Conservation (phyloP, 345 rosid species). For the Kernera saxatilis region DNA sequence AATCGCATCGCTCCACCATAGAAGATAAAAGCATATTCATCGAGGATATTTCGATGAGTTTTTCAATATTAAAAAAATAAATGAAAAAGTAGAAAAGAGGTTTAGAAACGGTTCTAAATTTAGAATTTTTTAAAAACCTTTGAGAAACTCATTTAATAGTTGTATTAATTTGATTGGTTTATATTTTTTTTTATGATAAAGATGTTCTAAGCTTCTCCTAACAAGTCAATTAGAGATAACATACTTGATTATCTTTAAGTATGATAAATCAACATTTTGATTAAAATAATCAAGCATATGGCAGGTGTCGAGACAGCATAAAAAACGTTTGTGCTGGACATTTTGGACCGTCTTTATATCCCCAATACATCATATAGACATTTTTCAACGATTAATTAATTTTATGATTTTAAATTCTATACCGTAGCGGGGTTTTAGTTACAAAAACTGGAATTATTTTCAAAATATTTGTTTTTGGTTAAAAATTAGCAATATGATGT, state of each 20-base stretch:
- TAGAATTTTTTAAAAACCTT: too few relatives aligned
- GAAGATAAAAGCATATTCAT: too few relatives aligned
- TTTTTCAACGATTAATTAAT: background rate
- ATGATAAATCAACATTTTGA: background rate
- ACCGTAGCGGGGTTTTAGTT: background rate
- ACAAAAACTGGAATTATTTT: background rate
- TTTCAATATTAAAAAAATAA: too few relatives aligned
- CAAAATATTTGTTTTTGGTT: background rate
- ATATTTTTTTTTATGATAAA: too few relatives aligned
- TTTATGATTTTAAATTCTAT: background rate
- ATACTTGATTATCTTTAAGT: background rate
- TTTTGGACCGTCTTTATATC: slow-evolving; percentile 14
- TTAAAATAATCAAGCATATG: background rate
- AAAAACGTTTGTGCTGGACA: slow-evolving; percentile 5
- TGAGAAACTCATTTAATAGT: too few relatives aligned
- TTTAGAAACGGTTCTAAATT: too few relatives aligned
- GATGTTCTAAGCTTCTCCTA: too few relatives aligned
- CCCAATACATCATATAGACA: background rate
- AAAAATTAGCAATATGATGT: background rate
- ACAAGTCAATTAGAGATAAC: slow-evolving; percentile 26
- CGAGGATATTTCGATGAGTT: too few relatives aligned
- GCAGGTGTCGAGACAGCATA: background rate
- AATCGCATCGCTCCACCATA: slow-evolving; percentile 16
- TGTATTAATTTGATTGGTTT: too few relatives aligned
- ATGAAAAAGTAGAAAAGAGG: too few relatives aligned